These are phyloP conservation scores for Conidiobolus incongruus DNA, from an alignment of 371 early-diverging fungal genomes.

Conservation along the genomic window DNA sequence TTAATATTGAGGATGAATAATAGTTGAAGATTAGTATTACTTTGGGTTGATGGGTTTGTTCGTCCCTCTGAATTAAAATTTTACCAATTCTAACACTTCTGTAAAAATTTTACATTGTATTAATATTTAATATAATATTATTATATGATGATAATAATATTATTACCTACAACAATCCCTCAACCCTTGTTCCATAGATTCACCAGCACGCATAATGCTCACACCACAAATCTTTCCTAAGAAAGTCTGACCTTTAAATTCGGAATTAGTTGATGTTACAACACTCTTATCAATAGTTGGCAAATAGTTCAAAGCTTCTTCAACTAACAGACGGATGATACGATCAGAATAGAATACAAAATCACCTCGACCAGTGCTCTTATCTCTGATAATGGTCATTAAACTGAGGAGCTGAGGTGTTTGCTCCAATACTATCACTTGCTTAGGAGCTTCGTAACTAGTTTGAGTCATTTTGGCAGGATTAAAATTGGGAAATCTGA, in stretches of 20 bases:
- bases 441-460: too few species aligned
- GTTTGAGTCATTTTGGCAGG: too few species aligned
- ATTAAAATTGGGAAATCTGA: too few species aligned
- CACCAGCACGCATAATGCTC: conserved; percentile 89
- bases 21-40: too few species aligned
- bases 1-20: too few species aligned
- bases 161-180: conserved; percentile 59
- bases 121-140: too few species aligned
- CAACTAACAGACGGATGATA: conserved; percentile 73
- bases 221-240: conserved; percentile 85
- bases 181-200: conserved; percentile 81
- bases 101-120: conserved; percentile 2
- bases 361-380: conserved; percentile 56
- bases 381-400: conserved; percentile 68
- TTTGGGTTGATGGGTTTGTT: conserved; percentile 74
- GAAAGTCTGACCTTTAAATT: conserved; percentile 53
- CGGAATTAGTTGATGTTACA: conserved; percentile 54
- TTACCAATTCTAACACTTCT: conserved; percentile 80
- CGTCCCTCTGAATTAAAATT: conserved; percentile 84
- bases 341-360: conserved; percentile 88
- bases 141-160: too few species aligned
- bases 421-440: conserved; percentile 41
- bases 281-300: conserved; percentile 62
- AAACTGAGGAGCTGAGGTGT: conserved; percentile 59
- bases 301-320: conserved; percentile 81